Base-by-base conservation (phyloP, 768 basidiomycete genomes). In the Serendipita sp. region DNA sequence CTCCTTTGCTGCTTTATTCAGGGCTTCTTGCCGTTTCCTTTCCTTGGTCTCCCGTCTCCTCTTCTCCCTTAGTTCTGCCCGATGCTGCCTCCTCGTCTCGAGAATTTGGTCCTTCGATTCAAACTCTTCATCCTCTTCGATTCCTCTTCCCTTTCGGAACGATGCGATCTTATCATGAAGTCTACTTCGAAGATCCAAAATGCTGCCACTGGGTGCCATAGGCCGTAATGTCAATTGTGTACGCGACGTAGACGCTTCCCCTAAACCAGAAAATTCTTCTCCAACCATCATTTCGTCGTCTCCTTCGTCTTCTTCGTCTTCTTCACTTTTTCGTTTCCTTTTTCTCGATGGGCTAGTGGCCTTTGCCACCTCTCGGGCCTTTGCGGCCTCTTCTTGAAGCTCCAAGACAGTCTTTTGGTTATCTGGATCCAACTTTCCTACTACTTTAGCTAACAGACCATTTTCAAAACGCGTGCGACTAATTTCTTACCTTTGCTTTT, bases 41-140 rank as follows among this genome's bases (percentile, higher is more conserved):
- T 93, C 92, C 71, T 80, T 87, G 5, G 89, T 89, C 76, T 89
- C 88, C 70, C 87, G 89, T 71, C 93, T 76, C 69, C 95, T 77
- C 65, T 84, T 81, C 74, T 97, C 94, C 23, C 93, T 80, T 79
- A 96, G 79, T 38, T 85, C 83, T 0, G 86, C 93, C 3, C 91
- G 78, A 70, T 89, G 85, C 69, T 75, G 74, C 67, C 92, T 76
- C 63, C 88, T 78, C 73, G 91, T 88, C 70, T 91, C 88, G 63
- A 97, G 72, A 52, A 97, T 72, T 67, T 85, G 90, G 71, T 97
- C 93, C 71, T 81, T 84, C 70, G 85, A 85, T 3, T 78, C 80
- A 8, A 83, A 77, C 5, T 41, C 23, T 70, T 82, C 80, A 1
- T 70, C 73, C 32, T 70, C 71, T 10, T 70, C 70, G 66, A 54